A percentile compares a stretch with the other conserved stretches of the same genome.
These are phyloP conservation scores for Daphne laureola DNA, from an alignment of 441 rosid genomes.

Conservation along the genomic window DNA sequence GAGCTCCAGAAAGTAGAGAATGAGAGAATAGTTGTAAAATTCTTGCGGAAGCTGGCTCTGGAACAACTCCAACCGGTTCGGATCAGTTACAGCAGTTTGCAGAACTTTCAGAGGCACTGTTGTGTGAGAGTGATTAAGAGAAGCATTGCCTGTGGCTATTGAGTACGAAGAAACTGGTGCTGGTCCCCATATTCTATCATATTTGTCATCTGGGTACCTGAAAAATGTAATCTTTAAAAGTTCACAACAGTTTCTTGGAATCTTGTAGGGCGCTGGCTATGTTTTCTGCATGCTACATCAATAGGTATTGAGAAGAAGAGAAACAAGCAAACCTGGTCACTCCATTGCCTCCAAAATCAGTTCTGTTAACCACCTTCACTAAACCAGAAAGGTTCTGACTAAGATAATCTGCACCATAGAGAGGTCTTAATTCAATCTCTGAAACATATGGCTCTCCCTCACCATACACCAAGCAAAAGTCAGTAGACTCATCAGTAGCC, in stretches of 20 bases:
- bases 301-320: not conserved
- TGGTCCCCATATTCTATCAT: slow-evolving; percentile 57
- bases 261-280: too few species aligned
- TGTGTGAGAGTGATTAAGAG: slow-evolving; percentile 2
- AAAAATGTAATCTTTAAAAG: slow-evolving; percentile 14
- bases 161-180: slow-evolving; percentile 13
- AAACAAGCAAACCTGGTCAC: slow-evolving; percentile 30
- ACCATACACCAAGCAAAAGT: slow-evolving; percentile 39
- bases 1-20: slow-evolving; percentile 61
- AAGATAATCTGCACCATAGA: slow-evolving; percentile 30
- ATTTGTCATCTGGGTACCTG: slow-evolving; percentile 50
- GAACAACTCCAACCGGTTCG: slow-evolving; percentile 31
- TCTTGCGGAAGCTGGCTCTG: slow-evolving; percentile 26
- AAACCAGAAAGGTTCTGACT: slow-evolving; percentile 21
- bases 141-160: slow-evolving; percentile 3
- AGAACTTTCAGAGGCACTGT: slow-evolving; percentile 47
- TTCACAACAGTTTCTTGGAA: not conserved
- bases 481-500: slow-evolving; percentile 23
- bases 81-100: slow-evolving; percentile 31
- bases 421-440: slow-evolving; percentile 43
- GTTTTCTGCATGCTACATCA: not conserved
- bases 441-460: slow-evolving; percentile 46
- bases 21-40: slow-evolving; percentile 33
- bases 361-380: slow-evolving; percentile 39
- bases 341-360: slow-evolving; percentile 29